Base-by-base conservation (phyloP, 768 basidiomycete species). In the Mycena floridula region DNA sequence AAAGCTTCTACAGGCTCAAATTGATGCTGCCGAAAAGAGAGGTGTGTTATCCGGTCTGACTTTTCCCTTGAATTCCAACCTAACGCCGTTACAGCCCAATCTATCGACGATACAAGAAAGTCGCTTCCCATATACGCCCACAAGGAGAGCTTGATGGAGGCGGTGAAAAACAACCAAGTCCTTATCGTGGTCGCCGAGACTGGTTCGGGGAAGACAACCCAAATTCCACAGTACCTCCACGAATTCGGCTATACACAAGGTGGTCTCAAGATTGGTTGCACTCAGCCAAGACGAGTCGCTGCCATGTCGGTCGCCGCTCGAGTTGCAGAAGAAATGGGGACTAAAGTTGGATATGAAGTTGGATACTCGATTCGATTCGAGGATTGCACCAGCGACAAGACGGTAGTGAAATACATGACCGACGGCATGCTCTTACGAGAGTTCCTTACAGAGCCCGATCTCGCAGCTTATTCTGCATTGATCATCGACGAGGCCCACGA, bases 341-440 rank as follows among this genome's bases (percentile, higher is more conserved):
- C 84, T 3, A 88, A 97, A 63, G 84, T 99, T 30, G 96, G 96
- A 8, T 89, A 94, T 54, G 95, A 98, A 67, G 96, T 99, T 40
- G 96, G 96, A n/a, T 99, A 99, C 64, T 95, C 94, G 25, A 99
- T 99, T 54, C 90, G 96, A 25, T 99, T 99, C 67, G 96, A 99
- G 66, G 96, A 99, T 64, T 96, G 93, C 63, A 99, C 96, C 16
- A 96, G 91, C 69, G 93, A 98, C 73, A 97, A 96, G 72, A 99
- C 96, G 4, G 86, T 94, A 36, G 73, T 99, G 58, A 98, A 99
- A 66, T 99, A 99, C 66, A 96, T 99, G 96, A 99, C 96, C 36
- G 96, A 99, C 58, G 96, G 96, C 25, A 98, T 99, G 96, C 73
- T 99, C 22, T 68, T 98, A 37, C 79, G 96, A 57, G 93, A 98